phyloP scores from a whole-genome alignment of 2,329 filamentous ascomycete genomes.

The Saccharata proteae region DNA sequence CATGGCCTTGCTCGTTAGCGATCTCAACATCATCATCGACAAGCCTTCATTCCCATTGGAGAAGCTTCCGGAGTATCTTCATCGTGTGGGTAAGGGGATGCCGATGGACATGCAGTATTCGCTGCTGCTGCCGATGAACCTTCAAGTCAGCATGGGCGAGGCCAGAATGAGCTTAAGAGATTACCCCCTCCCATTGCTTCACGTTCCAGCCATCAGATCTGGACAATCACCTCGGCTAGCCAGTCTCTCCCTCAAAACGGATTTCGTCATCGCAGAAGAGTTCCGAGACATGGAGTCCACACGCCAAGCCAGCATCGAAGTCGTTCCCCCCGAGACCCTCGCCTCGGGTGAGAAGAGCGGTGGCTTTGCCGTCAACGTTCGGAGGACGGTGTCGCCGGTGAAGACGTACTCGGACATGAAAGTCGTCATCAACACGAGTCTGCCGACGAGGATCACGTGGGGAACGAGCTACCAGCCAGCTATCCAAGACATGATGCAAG shows the following conservation, averaged over 20 bases:
- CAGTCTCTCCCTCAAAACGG: conserved; percentile 72
- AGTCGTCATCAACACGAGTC: conserved; percentile 83
- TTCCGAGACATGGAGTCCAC: conserved; percentile 70
- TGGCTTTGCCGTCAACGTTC: conserved; percentile 73
- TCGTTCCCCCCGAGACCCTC: conserved; percentile 59
- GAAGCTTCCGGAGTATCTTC: conserved; percentile 71
- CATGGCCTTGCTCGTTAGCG: conserved; percentile 67
- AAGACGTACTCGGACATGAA: conserved; percentile 93
- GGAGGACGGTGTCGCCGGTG: conserved; percentile 82
- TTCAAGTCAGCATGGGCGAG: conserved; percentile 84
- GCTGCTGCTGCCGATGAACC: conserved; percentile 76
- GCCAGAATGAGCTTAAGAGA: conserved; percentile 76
- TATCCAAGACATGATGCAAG: conserved; percentile 99
- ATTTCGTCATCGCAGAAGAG: conserved; percentile 95
- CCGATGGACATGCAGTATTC: conserved; percentile 84
- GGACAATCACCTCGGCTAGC: conserved; percentile 69
- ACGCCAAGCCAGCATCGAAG: conserved; percentile 67
- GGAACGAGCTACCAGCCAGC: conserved; percentile 94
- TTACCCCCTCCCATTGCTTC: conserved; percentile 83
- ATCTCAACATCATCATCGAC: conserved; percentile 75
- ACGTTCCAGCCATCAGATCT: conserved; percentile 71
- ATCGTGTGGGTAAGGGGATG: conserved; percentile 93
- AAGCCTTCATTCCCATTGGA: conserved; percentile 83
- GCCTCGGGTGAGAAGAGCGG: conserved; percentile 45
- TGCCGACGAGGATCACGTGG: conserved; percentile 92